Percentiles rank a stretch among this genome's conserved stretches.
These are phyloP conservation scores for Fusarium neocosmosporiellum DNA, from an alignment of 2,329 filamentous ascomycete genomes.

Conservation along the genomic window DNA sequence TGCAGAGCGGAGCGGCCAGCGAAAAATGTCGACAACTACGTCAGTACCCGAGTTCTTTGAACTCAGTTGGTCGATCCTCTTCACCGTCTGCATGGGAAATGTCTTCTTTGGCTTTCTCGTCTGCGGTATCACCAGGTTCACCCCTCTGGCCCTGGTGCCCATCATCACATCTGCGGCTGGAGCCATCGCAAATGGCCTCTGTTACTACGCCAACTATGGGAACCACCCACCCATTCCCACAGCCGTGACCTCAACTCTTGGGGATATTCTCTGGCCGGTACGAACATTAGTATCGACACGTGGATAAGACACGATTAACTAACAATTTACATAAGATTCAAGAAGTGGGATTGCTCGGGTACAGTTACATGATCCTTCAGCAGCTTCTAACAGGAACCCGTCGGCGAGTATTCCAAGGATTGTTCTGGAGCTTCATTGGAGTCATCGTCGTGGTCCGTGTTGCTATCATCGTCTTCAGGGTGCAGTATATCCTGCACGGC, in stretches of 20 bases:
- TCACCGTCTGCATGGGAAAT: constrained; percentile 52
- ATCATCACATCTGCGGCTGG: constrained; percentile 50
- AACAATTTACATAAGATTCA: constrained; percentile 21
- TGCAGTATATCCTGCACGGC: constrained; percentile 41
- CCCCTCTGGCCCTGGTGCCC: constrained; percentile 47
- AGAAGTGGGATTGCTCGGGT: neutral
- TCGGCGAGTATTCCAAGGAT: neutral
- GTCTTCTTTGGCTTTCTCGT: constrained; percentile 52
- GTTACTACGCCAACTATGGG: constrained; percentile 54
- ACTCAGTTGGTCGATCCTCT: constrained; percentile 56
- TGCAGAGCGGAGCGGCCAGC: neutral
- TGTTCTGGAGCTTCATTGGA: constrained; percentile 53
- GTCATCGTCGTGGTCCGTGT: constrained; percentile 61
- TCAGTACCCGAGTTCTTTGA: constrained; percentile 50
- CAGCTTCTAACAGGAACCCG: neutral
- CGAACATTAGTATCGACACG: constrained; percentile 50
- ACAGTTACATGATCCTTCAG: neutral
- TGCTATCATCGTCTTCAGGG: constrained; percentile 46
- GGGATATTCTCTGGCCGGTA: neutral
- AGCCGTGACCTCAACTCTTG: constrained; percentile 45
- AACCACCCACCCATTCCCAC: constrained; percentile 40
- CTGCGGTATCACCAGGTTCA: constrained; percentile 44
- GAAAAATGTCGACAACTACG: neutral
- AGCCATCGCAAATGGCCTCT: constrained; percentile 54
- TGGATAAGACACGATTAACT: neutral